Evolutionary conservation across 495 filamentous ascomycete genomes (phyloP).

Genomic region (Penicillium tannophilum): DNA sequence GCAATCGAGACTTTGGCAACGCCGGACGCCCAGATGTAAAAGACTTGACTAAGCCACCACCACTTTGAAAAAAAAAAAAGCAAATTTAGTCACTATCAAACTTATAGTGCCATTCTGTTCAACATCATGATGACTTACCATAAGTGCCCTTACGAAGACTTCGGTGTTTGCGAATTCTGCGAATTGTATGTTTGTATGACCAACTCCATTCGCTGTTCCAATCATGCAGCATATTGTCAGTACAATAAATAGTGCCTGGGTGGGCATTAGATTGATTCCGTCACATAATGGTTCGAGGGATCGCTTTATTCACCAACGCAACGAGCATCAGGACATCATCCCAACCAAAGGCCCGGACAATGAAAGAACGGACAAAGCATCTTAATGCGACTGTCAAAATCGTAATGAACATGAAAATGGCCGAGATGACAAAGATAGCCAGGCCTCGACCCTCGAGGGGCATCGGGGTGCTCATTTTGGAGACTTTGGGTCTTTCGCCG

Average conservation of each 20-base stretch:
- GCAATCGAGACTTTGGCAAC: constrained; percentile 45
- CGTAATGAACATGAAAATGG: neutral
- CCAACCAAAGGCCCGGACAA: constrained; percentile 32
- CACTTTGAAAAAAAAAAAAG: constrained; percentile 8
- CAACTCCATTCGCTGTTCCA: constrained; percentile 17
- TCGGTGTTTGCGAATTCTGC: constrained; percentile 17
- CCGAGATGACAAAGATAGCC: constrained; percentile 1
- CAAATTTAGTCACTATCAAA: neutral
- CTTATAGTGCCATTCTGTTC: too few relatives aligned
- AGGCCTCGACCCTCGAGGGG: constrained; percentile 4
- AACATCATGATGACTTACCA: constrained; percentile 7
- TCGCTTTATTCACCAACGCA: constrained; percentile 20
- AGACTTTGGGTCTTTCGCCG: neutral
- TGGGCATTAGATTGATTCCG: neutral
- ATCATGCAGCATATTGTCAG: constrained; percentile 20
- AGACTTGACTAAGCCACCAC: constrained; percentile 36
- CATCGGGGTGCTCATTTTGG: constrained; percentile 1
- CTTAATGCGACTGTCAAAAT: constrained; percentile 24
- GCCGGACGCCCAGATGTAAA: constrained; percentile 37
- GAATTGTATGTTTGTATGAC: constrained; percentile 7
- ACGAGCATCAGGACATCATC: constrained; percentile 32
- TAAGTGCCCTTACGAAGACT: constrained; percentile 15
- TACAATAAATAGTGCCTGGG: constrained; percentile 14
- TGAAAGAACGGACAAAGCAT: constrained; percentile 27
- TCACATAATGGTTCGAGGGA: too few relatives aligned